Conservation (phyloP, 2,329 filamentous ascomycete species). For the Pseudogymnoascus sp. region DNA sequence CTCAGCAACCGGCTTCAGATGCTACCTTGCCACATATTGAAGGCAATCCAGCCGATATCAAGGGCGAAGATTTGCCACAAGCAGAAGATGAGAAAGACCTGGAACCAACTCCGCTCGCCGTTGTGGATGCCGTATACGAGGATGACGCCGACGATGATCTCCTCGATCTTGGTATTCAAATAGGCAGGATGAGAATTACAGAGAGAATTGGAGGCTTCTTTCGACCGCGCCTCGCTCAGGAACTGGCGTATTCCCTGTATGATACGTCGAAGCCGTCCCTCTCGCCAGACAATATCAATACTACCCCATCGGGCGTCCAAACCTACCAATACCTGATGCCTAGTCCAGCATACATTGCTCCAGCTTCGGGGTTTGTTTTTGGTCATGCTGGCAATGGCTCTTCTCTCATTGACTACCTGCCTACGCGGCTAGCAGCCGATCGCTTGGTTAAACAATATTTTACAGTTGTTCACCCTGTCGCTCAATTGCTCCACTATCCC, state of each 20-base stretch:
- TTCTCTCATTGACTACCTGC: conserved; percentile 52
- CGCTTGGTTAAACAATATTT: conserved; percentile 60
- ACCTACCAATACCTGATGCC: conserved; percentile 51
- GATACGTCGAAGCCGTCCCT: neutral
- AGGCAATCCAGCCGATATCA: conserved; percentile 35
- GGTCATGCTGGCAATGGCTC: conserved; percentile 40
- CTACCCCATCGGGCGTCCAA: conserved; percentile 17
- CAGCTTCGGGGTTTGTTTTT: conserved; percentile 60
- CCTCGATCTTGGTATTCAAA: conserved; percentile 61
- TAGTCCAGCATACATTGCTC: conserved; percentile 56
- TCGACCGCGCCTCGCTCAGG: conserved; percentile 60
- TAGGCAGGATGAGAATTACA: conserved; percentile 65
- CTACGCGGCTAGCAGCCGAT: conserved; percentile 48
- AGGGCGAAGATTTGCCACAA: conserved; percentile 33
- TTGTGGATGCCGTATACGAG: conserved; percentile 60
- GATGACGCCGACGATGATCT: conserved; percentile 55
- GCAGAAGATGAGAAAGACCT: conserved; percentile 54
- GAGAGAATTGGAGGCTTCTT: conserved; percentile 67
- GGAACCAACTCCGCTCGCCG: conserved; percentile 53
- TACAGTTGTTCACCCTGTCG: conserved; percentile 57
- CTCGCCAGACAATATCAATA: neutral
- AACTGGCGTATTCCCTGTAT: conserved; percentile 36
- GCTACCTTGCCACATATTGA: conserved; percentile 10
- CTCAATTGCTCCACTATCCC: conserved; percentile 56
- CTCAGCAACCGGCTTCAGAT: conserved; percentile 38